A percentile compares a stretch with the other conserved stretches of the same genome.
Evolutionary conservation across 768 basidiomycete species (phyloP).

Genomic region (Cantharellus anzutake): DNA sequence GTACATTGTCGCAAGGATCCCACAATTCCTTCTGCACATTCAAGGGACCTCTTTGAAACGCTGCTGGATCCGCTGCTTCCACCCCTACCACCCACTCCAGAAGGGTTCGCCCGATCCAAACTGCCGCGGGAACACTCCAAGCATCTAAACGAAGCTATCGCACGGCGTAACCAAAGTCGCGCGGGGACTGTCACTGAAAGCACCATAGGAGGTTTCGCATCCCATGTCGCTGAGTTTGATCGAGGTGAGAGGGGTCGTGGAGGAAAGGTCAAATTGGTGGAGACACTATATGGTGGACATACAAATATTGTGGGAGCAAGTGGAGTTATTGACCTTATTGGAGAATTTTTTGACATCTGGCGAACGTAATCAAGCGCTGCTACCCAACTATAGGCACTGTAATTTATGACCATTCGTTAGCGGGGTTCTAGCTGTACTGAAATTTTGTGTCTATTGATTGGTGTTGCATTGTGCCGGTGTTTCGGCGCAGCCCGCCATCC

Average conservation of each 20-base stretch:
- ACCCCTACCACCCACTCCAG: constrained; percentile 21
- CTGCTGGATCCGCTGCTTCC: constrained; percentile 49
- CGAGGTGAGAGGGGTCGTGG: constrained; percentile 18
- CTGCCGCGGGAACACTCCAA: constrained; percentile 26
- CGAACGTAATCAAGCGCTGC: no score
- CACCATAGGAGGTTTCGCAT: constrained; percentile 28
- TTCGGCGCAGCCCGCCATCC: no score
- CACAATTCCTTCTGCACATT: constrained; percentile 55
- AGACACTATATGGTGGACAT: constrained; percentile 40
- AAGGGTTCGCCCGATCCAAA: constrained; percentile 13
- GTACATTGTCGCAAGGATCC: constrained; percentile 58
- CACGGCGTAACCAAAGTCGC: constrained; percentile 22
- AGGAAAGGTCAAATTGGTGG: constrained; percentile 34
- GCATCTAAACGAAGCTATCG: constrained; percentile 6
- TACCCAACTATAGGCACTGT: no score
- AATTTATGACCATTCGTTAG: no score
- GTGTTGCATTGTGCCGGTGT: no score
- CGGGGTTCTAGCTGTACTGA: no score
- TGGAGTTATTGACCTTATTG: constrained; percentile 44
- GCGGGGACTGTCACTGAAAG: constrained; percentile 18
- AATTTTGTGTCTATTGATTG: no score
- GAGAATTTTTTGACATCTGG: background rate
- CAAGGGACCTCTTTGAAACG: constrained; percentile 43
- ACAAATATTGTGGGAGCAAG: constrained; percentile 38
- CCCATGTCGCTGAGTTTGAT: constrained; percentile 25